Evolutionary conservation across 2,329 filamentous ascomycete species (phyloP), one percentile per base, ranked within the genome.

Genomic region (Xylariaceae sp.): DNA sequence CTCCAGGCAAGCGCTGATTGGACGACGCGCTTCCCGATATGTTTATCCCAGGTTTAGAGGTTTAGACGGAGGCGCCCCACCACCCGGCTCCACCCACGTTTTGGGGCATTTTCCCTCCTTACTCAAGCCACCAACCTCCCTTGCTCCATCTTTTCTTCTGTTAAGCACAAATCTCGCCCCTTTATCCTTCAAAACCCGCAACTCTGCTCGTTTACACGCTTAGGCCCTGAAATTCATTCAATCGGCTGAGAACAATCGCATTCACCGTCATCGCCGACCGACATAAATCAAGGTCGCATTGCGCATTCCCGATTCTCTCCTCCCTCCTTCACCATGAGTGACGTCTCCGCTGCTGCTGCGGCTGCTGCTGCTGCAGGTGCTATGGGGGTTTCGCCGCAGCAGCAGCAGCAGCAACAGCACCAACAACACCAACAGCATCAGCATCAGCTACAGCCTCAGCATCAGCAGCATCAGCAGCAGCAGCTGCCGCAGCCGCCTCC

Each of bases 81-180:
- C 28, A 24, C 9, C 1, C 8, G 31, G 3, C n/a, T 12, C 59
- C 49, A 56, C 59, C 28, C 46, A 29, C 55, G 58, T 31, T 61
- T 61, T 58, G 46, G 55, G 55, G 50, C 55, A 55, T 61, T 58
- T 57, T 61, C 43, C 37, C 41, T 49, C 52, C 19, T 37, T 43
- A 33, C 31, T 33, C 39, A 44, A 55, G 44, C 51, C 50, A 41
- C 60, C 58, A 66, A 57, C 58, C 44, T 60, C 56, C 53, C 50
- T 52, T 46, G 53, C 60, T 61, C 66, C 61, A 67, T 65, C 65
- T 65, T 64, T 65, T 64, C 63, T 64, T 67, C 65, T 57, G 62
- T 67, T 69, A 69, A 68, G 64, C 67, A 67, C 63, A 68, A 67
- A 55, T 55, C 63, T 63, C 63, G 63, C 68, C 68, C 68, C 67